Evolutionary conservation across 2,329 filamentous ascomycete species (phyloP).

Genomic region (Fusarium zealandicum): DNA sequence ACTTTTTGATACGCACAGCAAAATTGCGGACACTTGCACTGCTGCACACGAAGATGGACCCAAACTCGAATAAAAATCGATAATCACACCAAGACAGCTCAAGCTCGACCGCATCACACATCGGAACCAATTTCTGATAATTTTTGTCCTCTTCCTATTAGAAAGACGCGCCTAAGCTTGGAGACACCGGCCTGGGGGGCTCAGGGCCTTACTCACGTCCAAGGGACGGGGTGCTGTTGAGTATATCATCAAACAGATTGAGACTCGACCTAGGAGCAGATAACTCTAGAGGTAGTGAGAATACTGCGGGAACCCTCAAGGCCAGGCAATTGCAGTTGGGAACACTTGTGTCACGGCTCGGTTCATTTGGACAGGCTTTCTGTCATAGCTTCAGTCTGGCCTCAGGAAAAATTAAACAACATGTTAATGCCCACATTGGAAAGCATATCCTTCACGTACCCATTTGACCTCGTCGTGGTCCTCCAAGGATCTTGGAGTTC

Average conservation of each 20-base stretch:
- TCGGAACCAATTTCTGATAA: background rate
- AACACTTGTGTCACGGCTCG: background rate
- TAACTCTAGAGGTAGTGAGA: too few relatives aligned
- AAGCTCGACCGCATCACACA: background rate
- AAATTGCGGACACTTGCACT: background rate
- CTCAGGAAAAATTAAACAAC: too few relatives aligned
- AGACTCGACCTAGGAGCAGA: too few relatives aligned
- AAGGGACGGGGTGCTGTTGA: background rate
- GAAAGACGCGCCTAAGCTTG: background rate
- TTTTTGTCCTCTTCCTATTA: background rate
- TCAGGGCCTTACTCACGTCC: background rate
- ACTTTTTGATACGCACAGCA: background rate
- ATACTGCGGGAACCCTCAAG: too few relatives aligned
- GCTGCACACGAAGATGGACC: background rate
- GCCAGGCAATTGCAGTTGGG: background rate
- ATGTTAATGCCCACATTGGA: too few relatives aligned
- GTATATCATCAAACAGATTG: background rate
- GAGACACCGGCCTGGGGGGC: background rate
- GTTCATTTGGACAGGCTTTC: background rate
- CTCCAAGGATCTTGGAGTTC: too few relatives aligned
- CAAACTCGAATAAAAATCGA: constrained; percentile 1
- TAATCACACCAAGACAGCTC: background rate
- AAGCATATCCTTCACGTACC: too few relatives aligned
- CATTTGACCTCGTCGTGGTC: too few relatives aligned
- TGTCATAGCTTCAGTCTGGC: background rate